phyloP scores from a whole-genome alignment of 208 protist species.

The Lotmaria passim region DNA sequence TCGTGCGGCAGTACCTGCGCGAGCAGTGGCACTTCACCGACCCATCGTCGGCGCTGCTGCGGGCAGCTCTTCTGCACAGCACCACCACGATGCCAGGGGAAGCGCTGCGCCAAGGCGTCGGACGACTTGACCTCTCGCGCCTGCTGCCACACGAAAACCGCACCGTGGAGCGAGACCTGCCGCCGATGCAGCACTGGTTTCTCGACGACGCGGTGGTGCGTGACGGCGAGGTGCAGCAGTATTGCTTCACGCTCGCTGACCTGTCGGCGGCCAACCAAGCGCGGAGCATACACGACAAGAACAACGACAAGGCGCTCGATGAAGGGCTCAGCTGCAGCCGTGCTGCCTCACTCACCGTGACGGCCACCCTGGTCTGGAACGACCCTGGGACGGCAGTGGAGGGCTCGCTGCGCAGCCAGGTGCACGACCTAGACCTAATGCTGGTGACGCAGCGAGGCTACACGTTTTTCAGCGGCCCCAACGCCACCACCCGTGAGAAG shows the following conservation, averaged over 20 bases:
- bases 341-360: constrained; percentile 33
- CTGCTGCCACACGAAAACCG: constrained; percentile 37
- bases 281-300: background rate
- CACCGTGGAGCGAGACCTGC: constrained; percentile 13
- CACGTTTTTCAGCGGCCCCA: constrained; percentile 51
- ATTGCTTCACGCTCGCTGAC: constrained; percentile 30
- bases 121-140: constrained; percentile 72
- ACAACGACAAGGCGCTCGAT: background rate
- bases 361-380: constrained; percentile 84
- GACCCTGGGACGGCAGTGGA: constrained; percentile 63
- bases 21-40: constrained; percentile 34
- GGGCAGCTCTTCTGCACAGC: constrained; percentile 56
- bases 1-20: constrained; percentile 90
- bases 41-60: constrained; percentile 70
- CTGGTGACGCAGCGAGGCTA: constrained; percentile 56
- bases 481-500: constrained; percentile 31
- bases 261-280: too few species aligned
- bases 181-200: constrained; percentile 24
- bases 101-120: constrained; percentile 41
- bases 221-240: constrained; percentile 23
- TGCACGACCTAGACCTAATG: constrained; percentile 87
- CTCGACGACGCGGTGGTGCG: constrained; percentile 23
- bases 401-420: constrained; percentile 56
- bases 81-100: constrained; percentile 33
- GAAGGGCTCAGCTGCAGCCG: constrained; percentile 1